These are phyloP conservation scores for Fusarium graminum DNA, from an alignment of 2,329 filamentous ascomycete genomes.

Conservation along the genomic window DNA sequence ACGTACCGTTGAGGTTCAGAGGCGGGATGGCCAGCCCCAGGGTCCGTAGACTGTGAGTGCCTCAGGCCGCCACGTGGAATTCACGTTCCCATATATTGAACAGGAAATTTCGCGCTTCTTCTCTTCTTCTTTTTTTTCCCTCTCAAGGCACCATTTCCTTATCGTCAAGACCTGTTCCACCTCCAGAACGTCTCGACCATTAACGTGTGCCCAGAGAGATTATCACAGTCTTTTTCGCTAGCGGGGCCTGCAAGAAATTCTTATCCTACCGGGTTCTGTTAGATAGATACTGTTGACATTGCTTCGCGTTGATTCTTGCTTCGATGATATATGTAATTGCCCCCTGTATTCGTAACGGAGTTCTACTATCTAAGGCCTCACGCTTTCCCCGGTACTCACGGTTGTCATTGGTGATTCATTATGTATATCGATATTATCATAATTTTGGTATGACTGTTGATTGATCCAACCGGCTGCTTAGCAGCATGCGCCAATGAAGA, in stretches of 20 bases:
- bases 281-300: slow-evolving; percentile 95
- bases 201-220: slow-evolving; percentile 86
- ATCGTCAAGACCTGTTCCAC: slow-evolving; percentile 85
- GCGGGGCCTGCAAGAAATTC: slow-evolving; percentile 79
- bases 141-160: slow-evolving; percentile 86
- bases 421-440: not conserved
- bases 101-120: slow-evolving; percentile 41
- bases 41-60: slow-evolving; percentile 27
- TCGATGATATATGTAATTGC: not conserved
- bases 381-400: not conserved
- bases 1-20: slow-evolving; percentile 39
- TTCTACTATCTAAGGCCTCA: not conserved
- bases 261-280: slow-evolving; percentile 83
- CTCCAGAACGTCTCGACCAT: slow-evolving; percentile 90
- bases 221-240: slow-evolving; percentile 95
- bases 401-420: not conserved
- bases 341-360: not conserved
- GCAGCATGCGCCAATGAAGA: slow-evolving; percentile 4
- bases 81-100: slow-evolving; percentile 9
- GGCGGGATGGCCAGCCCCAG: not conserved
- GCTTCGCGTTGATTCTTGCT: not conserved
- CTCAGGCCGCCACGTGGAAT: slow-evolving; percentile 46
- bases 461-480: slow-evolving; percentile 1
- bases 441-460: not conserved
- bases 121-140: slow-evolving; percentile 51